These are phyloP conservation scores for Penicillium brevicompactum DNA, from an alignment of 2,329 filamentous ascomycete species.

Conservation along the genomic window DNA sequence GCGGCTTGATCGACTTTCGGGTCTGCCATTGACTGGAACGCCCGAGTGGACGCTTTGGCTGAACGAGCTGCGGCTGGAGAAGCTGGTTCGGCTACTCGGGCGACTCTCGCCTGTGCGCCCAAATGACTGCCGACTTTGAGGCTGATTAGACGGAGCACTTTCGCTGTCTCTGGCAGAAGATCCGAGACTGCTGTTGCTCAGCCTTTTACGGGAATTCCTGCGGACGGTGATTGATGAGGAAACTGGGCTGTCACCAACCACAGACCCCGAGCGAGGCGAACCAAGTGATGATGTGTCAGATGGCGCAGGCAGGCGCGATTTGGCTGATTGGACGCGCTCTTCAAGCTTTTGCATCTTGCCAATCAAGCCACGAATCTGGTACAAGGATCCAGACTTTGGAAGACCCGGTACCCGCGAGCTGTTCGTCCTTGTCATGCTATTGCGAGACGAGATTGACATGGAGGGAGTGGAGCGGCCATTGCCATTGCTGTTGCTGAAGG, in stretches of 20 bases:
- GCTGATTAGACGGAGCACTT: slow-evolving; percentile 36
- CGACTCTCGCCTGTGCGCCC: slow-evolving; percentile 58
- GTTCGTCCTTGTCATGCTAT: slow-evolving; percentile 51
- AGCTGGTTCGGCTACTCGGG: slow-evolving; percentile 73
- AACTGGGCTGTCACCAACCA: slow-evolving; percentile 51
- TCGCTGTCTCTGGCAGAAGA: slow-evolving; percentile 42
- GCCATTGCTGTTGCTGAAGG: background rate
- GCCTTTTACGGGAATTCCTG: slow-evolving; percentile 42
- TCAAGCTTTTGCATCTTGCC: slow-evolving; percentile 97
- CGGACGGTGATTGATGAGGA: slow-evolving; percentile 61
- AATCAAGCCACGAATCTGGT: slow-evolving; percentile 89
- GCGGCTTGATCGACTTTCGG: slow-evolving; percentile 66
- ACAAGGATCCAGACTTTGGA: slow-evolving; percentile 71
- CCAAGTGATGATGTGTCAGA: slow-evolving; percentile 73
- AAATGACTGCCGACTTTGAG: slow-evolving; percentile 50
- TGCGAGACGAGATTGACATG: slow-evolving; percentile 38
- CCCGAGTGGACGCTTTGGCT: slow-evolving; percentile 43
- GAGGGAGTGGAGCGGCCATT: slow-evolving; percentile 50
- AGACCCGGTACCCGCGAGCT: slow-evolving; percentile 48
- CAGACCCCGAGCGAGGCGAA: slow-evolving; percentile 68
- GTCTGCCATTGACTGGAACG: slow-evolving; percentile 51
- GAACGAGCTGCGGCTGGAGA: slow-evolving; percentile 48
- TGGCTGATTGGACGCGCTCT: slow-evolving; percentile 84
- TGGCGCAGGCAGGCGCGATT: slow-evolving; percentile 87
- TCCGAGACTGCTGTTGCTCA: slow-evolving; percentile 46